A percentile compares a stretch with the other conserved stretches of the same genome.
phyloP scores from a whole-genome alignment of 2,329 filamentous ascomycete genomes.

The Sporothrix brunneoviolacea region DNA sequence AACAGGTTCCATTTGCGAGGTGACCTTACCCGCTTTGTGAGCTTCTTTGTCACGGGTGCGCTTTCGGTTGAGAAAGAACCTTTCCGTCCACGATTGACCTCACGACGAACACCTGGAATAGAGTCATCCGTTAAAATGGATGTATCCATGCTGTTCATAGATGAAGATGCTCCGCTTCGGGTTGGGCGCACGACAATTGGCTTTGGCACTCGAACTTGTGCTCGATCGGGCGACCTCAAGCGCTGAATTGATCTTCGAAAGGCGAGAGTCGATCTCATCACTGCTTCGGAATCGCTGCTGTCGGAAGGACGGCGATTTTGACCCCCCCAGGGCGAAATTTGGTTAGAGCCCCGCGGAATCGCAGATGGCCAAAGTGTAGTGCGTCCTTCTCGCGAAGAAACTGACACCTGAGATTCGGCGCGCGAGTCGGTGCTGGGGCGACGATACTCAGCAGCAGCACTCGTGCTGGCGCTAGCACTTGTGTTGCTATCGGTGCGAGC shows the following conservation, averaged over 20 bases:
- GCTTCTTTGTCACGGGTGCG: constrained; percentile 39
- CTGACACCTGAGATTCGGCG: constrained; percentile 33
- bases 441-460: constrained; percentile 11
- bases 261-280: constrained; percentile 46
- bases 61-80: neutral
- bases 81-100: constrained; percentile 26
- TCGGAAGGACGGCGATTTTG: constrained; percentile 43
- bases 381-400: constrained; percentile 35
- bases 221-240: constrained; percentile 37
- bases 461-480: constrained; percentile 30
- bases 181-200: constrained; percentile 41
- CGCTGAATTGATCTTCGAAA: constrained; percentile 50
- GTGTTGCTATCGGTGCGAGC: constrained; percentile 41
- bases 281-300: constrained; percentile 48
- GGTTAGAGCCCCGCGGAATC: constrained; percentile 33
- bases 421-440: constrained; percentile 38
- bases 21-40: constrained; percentile 47
- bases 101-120: constrained; percentile 33
- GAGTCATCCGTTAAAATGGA: constrained; percentile 54
- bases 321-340: constrained; percentile 21
- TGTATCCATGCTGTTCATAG: constrained; percentile 51
- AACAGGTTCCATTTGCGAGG: constrained; percentile 60
- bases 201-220: constrained; percentile 42
- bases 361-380: constrained; percentile 49
- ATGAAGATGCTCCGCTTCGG: constrained; percentile 35